Evolutionary conservation across 345 rosid species (phyloP), one percentile per base, ranked within the genome.

Genomic region (Arabis hirsuta): DNA sequence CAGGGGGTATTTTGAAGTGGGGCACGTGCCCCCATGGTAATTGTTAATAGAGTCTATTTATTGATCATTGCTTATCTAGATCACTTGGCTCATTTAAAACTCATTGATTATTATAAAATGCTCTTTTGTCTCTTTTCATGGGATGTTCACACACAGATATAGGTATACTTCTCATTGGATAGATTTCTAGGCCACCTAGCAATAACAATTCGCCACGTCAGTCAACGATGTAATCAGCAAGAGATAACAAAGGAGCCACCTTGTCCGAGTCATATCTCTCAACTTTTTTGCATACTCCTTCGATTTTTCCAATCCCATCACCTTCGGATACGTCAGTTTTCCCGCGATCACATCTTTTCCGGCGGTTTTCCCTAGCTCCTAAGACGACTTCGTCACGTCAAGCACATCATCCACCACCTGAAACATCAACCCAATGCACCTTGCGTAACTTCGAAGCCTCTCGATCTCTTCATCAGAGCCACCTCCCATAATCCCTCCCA

Each of bases 381-480:
- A 41, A 0, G 96, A 85, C 3, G 98, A 84, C 71, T 76, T 82
- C 2, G 96, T 89, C 22, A 89, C 84, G 61, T 89, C 96, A 55
- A 86, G 90, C 59, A 89, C 96, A 71, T 89, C 96, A 52, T 88
- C 96, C 62, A 89, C 94, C 4, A 89, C 92, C 58, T 92, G 96
- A 71, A 88, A 87, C 83, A 87, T 68, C 58, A 88, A 36, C 52
- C 96, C 93, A 24, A 86, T 64, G 47, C 78, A 74, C 58, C 87
- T 80, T 1, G 90, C 96, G 14, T 81, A 89, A 4, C 73, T 76
- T 76, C 96, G 76, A 77, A 91, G 52, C 67, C 66, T 84, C 83
- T 91, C 94, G 1, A 91, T 81, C 13, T 84, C 87, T 14, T 74
- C 83, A 19, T 84, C 79, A 3, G 73, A 65, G 1, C 91, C 92